A percentile compares a stretch with the other conserved stretches of the same genome.
These are phyloP conservation scores for Cladosporium sp. DNA, from an alignment of 2,329 filamentous ascomycete species.

Conservation along the genomic window DNA sequence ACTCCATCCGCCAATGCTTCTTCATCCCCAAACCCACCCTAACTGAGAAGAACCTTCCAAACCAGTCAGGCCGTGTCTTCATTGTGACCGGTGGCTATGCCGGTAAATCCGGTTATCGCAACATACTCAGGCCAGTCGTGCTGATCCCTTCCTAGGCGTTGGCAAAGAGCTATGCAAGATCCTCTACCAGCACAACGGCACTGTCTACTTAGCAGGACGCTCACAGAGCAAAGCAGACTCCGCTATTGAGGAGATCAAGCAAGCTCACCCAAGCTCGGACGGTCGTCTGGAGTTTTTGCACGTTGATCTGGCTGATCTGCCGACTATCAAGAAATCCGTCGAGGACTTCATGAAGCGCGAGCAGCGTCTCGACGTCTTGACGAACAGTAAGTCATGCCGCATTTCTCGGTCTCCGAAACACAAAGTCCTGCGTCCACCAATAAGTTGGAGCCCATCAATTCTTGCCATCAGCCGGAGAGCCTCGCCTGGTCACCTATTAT, in stretches of 20 bases:
- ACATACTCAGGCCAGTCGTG: background rate
- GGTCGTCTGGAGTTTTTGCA: conserved; percentile 43
- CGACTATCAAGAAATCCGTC: conserved; percentile 31
- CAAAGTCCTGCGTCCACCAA: too few species aligned
- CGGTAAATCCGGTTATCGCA: conserved; percentile 23
- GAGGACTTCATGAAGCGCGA: conserved; percentile 34
- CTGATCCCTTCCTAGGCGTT: conserved; percentile 26
- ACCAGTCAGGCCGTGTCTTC: conserved; percentile 44
- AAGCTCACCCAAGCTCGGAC: conserved; percentile 32
- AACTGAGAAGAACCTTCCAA: conserved; percentile 40
- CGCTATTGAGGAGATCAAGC: conserved; percentile 45
- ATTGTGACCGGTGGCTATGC: conserved; percentile 50
- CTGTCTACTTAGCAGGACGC: conserved; percentile 54
- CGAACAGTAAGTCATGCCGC: conserved; percentile 30
- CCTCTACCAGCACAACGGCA: conserved; percentile 52
- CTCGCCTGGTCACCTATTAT: background rate
- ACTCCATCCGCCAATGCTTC: conserved; percentile 23
- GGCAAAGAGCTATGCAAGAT: conserved; percentile 52
- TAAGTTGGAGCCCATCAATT: too few species aligned
- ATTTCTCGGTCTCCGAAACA: too few species aligned
- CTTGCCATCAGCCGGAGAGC: too few species aligned
- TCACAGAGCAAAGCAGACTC: conserved; percentile 41
- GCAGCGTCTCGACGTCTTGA: conserved; percentile 37
- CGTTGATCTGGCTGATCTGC: conserved; percentile 41
- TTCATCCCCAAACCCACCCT: conserved; percentile 35